Base-by-base conservation (phyloP, 495 filamentous ascomycete species). In the Cercophora scortea region DNA sequence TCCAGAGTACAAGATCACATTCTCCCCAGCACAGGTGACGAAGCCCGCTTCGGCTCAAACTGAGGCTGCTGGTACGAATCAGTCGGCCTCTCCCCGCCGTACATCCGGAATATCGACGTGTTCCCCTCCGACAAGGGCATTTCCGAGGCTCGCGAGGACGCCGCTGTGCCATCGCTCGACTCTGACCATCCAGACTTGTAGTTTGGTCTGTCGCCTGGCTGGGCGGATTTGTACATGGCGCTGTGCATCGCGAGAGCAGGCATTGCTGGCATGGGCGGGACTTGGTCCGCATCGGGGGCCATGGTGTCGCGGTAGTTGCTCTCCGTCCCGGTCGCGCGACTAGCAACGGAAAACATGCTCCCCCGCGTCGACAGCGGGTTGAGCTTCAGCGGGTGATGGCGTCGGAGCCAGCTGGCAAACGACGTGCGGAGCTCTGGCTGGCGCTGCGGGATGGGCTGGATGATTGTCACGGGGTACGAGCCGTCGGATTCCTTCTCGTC, bases 331-430 rank as follows among this genome's bases (percentile, higher is more conserved):
- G 18, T 43, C 42, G n/a, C 15, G 12, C n/a, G 17, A 39, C 16
- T 17, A 11, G 45, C 19, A 18, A 42, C 41, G 41, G 54, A 53
- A 13, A 40, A 36, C 11, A 47, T 47, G 55, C 55, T 57, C 11
- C 45, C 41, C 33, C 45, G 39, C 19, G n/a, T 6, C 10, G 45
- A 53, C 38, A 56, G 7, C 1, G 59, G 59, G 41, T 61, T 61
- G 16, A 61, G 43, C 17, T 49, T 49, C 8, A 61, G 49, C 46
- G 59, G 59, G 13, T 61, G 59, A 47, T 59, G 56, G 1, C 57
- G 47, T 0, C 59, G 43, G 11, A 61, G 49, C 56, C 56, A 61
- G 41, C 59, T 56, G 7, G 59, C 59, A 39, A 61, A 53, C 15
- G 56, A 59, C 11, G 15, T 33, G 32, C 59, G 45, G 38, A 61